These are phyloP conservation scores for Clarireedia homoeocarpa DNA, from an alignment of 2,329 filamentous ascomycete genomes.

Conservation along the genomic window DNA sequence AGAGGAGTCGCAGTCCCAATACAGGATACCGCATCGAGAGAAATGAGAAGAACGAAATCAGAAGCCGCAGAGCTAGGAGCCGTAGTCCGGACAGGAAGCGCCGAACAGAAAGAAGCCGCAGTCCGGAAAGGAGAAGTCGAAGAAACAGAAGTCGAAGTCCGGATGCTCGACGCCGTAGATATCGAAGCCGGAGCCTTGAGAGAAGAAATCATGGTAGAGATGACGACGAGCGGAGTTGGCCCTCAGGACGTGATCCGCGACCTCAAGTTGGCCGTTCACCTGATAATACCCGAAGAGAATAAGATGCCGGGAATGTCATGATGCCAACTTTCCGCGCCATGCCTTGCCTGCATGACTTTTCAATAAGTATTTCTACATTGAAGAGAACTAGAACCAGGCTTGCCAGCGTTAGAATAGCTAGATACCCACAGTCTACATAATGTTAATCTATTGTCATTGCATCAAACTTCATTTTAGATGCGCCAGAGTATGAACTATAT, in stretches of 20 bases:
- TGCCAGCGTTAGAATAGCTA: too few relatives aligned
- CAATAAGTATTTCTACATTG: too few relatives aligned
- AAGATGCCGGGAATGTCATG: background rate
- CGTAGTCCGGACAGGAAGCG: conserved; percentile 25
- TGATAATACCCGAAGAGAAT: background rate
- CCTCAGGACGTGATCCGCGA: conserved; percentile 3
- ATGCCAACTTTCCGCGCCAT: too few relatives aligned
- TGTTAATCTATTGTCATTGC: too few relatives aligned
- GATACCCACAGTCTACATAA: too few relatives aligned
- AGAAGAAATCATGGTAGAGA: conserved; percentile 22
- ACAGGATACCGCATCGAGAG: conserved; percentile 12
- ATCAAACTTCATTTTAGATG: too few relatives aligned
- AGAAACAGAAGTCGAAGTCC: conserved; percentile 24
- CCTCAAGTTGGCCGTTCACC: conserved; percentile 18
- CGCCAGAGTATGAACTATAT: too few relatives aligned
- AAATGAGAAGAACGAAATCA: conserved; percentile 23
- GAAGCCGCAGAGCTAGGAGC: conserved; percentile 16
- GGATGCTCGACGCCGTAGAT: conserved; percentile 14
- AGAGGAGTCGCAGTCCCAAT: background rate
- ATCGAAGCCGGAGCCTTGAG: conserved; percentile 27
- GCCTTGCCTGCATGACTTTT: too few relatives aligned
- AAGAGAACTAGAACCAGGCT: too few relatives aligned
- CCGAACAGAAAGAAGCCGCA: conserved; percentile 22
- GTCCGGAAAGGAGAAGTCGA: conserved; percentile 22
- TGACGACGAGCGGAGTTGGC: conserved; percentile 11